Evolutionary conservation across 768 basidiomycete species (phyloP), one percentile per base, ranked within the genome.

Genomic region (Ramaria rubella): DNA sequence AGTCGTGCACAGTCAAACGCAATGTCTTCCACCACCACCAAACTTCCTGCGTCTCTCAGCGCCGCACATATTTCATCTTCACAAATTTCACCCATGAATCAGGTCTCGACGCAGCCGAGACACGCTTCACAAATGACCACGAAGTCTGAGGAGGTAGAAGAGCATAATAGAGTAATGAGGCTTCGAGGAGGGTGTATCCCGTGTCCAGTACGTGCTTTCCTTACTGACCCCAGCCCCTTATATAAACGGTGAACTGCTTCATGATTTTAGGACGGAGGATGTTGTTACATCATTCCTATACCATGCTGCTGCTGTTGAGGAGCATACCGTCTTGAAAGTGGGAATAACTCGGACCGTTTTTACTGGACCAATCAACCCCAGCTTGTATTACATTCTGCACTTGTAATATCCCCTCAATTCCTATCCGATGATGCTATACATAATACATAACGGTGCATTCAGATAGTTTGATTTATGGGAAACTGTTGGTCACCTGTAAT

Each of bases 161-260:
- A 56, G 27, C 55, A 48, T n/a, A 56, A 46, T 17, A 45, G 31
- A 33, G 55, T 33, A 1, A 26, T 48, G 44, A 56, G 55, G 31
- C 43, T 56, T 33, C 23, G 55, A 46, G 55, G 55, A 31, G 55
- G 55, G 12, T 56, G 55, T 49, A 48, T 56, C 23, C 55, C 55
- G 15, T 56, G 55, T 45, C 55, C 55, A 29, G 55, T 56, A 49
- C 19, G 55, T 40, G 4, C 3, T 31, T 9, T 46, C 17, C 27
- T 33, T 49, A n/a, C 48, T 11, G 8, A 12, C 12, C 21, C 7
- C 15, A 9, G 23, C 15, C 15, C 4, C 9, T 19, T 7, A 17
- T 34, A 15, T 30, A 1, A 19, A 24, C 3, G 14, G 15, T 17
- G 11, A 52, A 8, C 7, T 34, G 11, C 14, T 31, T 24, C 8